These are phyloP conservation scores for Blastosporella zonata DNA, from an alignment of 1,284 basidiomycete species.

Conservation along the genomic window DNA sequence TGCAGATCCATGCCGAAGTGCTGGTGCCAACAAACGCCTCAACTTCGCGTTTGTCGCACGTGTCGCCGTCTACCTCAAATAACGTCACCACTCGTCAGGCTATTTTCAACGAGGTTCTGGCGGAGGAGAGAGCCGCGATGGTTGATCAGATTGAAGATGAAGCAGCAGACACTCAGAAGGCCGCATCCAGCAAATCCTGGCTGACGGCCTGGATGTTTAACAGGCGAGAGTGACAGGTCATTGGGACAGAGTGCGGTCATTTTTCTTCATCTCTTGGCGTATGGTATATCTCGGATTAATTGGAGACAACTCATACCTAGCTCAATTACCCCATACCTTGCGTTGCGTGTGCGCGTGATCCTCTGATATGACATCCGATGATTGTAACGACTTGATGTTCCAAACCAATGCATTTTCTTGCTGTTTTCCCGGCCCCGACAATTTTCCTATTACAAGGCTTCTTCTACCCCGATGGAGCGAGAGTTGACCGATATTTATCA, in stretches of 20 bases:
- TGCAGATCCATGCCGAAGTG: slow-evolving; percentile 40
- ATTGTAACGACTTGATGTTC: slow-evolving; percentile 11
- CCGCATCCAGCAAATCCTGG: slow-evolving; percentile 49
- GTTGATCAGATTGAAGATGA: slow-evolving; percentile 52
- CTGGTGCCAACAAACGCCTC: slow-evolving; percentile 32
- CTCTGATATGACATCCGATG: slow-evolving; percentile 10
- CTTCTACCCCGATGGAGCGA: slow-evolving; percentile 26
- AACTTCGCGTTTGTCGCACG: slow-evolving; percentile 34
- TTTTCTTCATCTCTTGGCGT: slow-evolving; percentile 24
- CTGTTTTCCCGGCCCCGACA: slow-evolving; percentile 32
- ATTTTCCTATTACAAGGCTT: slow-evolving; percentile 31
- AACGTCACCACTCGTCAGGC: slow-evolving; percentile 56
- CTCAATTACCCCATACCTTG: slow-evolving; percentile 19
- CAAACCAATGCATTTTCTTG: slow-evolving; percentile 9
- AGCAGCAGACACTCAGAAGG: slow-evolving; percentile 46
- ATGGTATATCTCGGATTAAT: slow-evolving; percentile 35
- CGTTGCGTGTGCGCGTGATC: slow-evolving; percentile 15
- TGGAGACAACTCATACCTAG: slow-evolving; percentile 23
- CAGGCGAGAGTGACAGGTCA: slow-evolving; percentile 26
- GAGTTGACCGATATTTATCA: slow-evolving; percentile 33
- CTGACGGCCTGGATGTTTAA: slow-evolving; percentile 63
- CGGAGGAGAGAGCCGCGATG: slow-evolving; percentile 60
- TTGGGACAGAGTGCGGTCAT: slow-evolving; percentile 20
- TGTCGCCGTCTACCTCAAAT: slow-evolving; percentile 28
- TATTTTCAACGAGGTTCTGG: slow-evolving; percentile 62